Conservation (phyloP, 345 rosid species). For the Erodium maritimum region DNA sequence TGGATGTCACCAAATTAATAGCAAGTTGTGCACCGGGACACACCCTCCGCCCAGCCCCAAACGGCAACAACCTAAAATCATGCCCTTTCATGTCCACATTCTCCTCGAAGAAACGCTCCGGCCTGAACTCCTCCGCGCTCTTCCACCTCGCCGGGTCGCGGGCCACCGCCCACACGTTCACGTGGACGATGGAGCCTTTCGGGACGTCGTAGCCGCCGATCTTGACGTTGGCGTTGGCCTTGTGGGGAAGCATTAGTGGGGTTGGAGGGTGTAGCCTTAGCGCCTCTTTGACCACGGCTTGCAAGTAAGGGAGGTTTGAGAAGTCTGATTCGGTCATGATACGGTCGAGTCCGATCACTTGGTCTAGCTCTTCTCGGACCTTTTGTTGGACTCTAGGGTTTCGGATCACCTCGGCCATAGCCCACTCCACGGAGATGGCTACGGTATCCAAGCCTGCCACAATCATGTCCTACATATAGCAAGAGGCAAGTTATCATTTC, state of each 20-base stretch:
- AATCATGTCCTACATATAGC: slow-evolving; percentile 27
- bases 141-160: slow-evolving; percentile 24
- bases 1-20: slow-evolving; percentile 26
- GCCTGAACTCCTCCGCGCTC: slow-evolving; percentile 25
- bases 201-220: slow-evolving; percentile 32
- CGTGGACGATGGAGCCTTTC: slow-evolving; percentile 22
- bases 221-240: slow-evolving; percentile 20
- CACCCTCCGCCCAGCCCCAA: slow-evolving; percentile 26
- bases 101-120: slow-evolving; percentile 28
- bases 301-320: slow-evolving; percentile 14
- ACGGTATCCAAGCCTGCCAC: slow-evolving; percentile 36
- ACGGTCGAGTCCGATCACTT: slow-evolving; percentile 5
- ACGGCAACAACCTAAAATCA: slow-evolving; percentile 16
- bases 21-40: slow-evolving; percentile 42
- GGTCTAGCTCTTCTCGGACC: slow-evolving; percentile 18
- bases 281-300: slow-evolving; percentile 14
- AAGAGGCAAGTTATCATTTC: background rate
- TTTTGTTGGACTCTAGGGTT: slow-evolving; percentile 18
- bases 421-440: slow-evolving; percentile 34
- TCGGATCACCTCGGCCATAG: slow-evolving; percentile 32
- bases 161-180: slow-evolving; percentile 28
- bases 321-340: slow-evolving; percentile 11
- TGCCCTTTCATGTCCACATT: slow-evolving; percentile 31
- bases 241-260: slow-evolving; percentile 39
- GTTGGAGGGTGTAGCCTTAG: slow-evolving; percentile 34